Evolutionary conservation across 352 stramenopile genomes (phyloP).

Genomic region (Lagenidium giganteum): DNA sequence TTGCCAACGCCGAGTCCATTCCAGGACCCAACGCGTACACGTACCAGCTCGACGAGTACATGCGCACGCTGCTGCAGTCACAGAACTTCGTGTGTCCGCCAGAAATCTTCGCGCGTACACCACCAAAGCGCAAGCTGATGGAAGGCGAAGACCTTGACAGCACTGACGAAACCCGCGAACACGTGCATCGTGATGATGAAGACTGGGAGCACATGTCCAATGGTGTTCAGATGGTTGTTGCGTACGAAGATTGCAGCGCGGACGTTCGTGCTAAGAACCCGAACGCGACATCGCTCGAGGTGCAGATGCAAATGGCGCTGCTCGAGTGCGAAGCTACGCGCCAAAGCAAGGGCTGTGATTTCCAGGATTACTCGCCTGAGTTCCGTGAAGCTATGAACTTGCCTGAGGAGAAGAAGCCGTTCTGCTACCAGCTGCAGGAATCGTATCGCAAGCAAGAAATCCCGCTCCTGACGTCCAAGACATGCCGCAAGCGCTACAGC

Average conservation of each 20-base stretch:
- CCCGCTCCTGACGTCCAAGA: too few relatives aligned
- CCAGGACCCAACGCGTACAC: background rate
- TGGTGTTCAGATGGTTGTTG: too few relatives aligned
- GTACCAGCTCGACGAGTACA: constrained; percentile 7
- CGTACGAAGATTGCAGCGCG: background rate
- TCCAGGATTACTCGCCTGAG: constrained; percentile 2
- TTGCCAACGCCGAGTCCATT: constrained; percentile 4
- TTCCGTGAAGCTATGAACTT: constrained; percentile 1
- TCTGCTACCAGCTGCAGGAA: constrained; percentile 1
- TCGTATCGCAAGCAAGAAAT: too few relatives aligned
- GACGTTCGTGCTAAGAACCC: background rate
- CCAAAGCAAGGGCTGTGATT: constrained; percentile 1
- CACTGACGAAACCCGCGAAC: too few relatives aligned
- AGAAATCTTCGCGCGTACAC: too few relatives aligned
- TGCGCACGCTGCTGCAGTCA: background rate
- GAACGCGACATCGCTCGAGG: background rate
- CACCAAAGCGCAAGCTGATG: too few relatives aligned
- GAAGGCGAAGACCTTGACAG: too few relatives aligned
- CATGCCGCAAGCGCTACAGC: too few relatives aligned
- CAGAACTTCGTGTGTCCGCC: constrained; percentile 1
- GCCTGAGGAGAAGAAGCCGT: background rate
- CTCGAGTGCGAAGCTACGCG: constrained; percentile 10
- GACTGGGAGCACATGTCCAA: too few relatives aligned
- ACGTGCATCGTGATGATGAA: too few relatives aligned
- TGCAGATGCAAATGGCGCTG: constrained; percentile 1